Evolutionary conservation across 1,284 basidiomycete genomes (phyloP).

Genomic region (Pholiota adiposa): DNA sequence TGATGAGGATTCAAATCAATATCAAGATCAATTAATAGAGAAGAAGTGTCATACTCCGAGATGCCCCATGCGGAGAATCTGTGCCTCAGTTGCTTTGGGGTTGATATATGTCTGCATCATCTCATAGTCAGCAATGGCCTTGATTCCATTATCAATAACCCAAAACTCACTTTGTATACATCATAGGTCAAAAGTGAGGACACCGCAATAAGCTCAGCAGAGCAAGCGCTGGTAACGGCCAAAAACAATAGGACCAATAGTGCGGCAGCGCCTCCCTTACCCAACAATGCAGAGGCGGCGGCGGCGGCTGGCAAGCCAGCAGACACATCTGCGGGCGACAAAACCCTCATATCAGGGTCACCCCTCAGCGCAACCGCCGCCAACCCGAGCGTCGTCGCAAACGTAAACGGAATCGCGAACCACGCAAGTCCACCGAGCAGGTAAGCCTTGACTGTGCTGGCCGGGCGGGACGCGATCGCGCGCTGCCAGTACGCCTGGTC

Average conservation of each 20-base stretch:
- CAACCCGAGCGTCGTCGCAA: conserved; percentile 83
- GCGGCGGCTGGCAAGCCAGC: conserved; percentile 85
- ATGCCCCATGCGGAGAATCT: conserved; percentile 62
- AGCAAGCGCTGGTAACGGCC: conserved; percentile 83
- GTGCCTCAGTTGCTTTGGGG: conserved; percentile 60
- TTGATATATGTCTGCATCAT: conserved; percentile 58
- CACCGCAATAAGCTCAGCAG: conserved; percentile 90
- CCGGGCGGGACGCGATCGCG: conserved; percentile 85
- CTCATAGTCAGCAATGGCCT: not conserved
- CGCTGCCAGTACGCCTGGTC: conserved; percentile 86
- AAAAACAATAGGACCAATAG: conserved; percentile 77
- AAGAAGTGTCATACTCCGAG: conserved; percentile 53
- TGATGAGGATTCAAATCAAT: not conserved
- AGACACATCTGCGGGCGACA: conserved; percentile 70
- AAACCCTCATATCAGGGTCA: conserved; percentile 66
- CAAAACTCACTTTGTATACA: conserved; percentile 61
- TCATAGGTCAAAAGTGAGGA: conserved; percentile 84
- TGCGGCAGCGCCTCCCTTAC: conserved; percentile 74
- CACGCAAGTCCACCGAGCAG: conserved; percentile 88
- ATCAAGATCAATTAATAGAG: no score
- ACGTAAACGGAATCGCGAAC: conserved; percentile 85
- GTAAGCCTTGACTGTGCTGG: conserved; percentile 87
- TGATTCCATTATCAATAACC: not conserved
- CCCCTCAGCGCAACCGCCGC: conserved; percentile 80
- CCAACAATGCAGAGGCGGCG: conserved; percentile 80